Conservation (phyloP, 805 yeast genomes). For the Phaffomyces thermotolerans region DNA sequence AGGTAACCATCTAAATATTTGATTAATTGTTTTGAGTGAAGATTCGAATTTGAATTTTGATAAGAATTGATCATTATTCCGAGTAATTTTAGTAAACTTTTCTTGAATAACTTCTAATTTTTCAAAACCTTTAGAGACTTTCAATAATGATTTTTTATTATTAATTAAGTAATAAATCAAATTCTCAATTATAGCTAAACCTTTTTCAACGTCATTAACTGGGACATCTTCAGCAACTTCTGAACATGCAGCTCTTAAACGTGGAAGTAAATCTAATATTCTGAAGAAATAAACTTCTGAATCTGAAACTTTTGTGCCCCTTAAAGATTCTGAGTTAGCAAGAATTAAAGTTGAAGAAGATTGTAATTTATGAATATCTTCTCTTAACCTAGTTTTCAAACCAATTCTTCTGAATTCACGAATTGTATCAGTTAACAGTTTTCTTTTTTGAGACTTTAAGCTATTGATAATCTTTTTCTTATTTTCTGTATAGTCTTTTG, state of each 20-base stretch:
- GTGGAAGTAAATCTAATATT: conserved; percentile 72
- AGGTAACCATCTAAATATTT: conserved; percentile 28
- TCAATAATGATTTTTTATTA: conserved; percentile 40
- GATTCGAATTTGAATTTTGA: conserved; percentile 11
- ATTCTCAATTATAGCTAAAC: conserved; percentile 71
- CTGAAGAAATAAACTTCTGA: conserved; percentile 57
- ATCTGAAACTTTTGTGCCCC: conserved; percentile 30
- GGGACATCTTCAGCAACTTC: conserved; percentile 70
- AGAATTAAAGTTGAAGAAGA: conserved; percentile 57
- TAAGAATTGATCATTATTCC: conserved; percentile 13
- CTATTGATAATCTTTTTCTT: conserved; percentile 64
- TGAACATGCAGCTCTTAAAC: conserved; percentile 59
- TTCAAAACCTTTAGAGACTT: conserved; percentile 18
- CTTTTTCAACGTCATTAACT: conserved; percentile 62
- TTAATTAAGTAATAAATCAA: conserved; percentile 51
- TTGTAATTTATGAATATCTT: conserved; percentile 59
- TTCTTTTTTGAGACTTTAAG: conserved; percentile 74
- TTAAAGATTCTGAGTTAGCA: conserved; percentile 43
- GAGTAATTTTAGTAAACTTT: conserved; percentile 18
- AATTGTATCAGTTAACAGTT: conserved; percentile 67
- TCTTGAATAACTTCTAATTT: conserved; percentile 16
- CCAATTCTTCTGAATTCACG: conserved; percentile 75
- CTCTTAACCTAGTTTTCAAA: conserved; percentile 53
- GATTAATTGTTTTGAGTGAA: conserved; percentile 8
- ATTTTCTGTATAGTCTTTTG: conserved; percentile 59